Evolutionary conservation across 495 filamentous ascomycete species (phyloP).

Genomic region (Endocarpon pusillum): DNA sequence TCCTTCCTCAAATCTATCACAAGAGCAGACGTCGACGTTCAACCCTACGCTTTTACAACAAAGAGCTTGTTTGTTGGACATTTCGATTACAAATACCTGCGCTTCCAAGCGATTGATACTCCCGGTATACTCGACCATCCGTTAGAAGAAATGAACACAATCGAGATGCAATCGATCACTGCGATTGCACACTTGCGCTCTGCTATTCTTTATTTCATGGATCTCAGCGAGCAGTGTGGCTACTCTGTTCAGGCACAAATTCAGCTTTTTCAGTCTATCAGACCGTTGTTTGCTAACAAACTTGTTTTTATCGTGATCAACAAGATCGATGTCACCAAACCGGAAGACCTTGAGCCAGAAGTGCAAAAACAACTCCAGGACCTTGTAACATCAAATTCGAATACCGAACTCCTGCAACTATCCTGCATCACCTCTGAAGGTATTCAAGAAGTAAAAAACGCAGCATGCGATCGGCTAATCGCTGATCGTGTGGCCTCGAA

Average conservation of each 20-base stretch:
- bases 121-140: slow-evolving; percentile 96
- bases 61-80: slow-evolving; percentile 96
- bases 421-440: slow-evolving; percentile 94
- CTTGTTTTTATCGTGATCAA: slow-evolving; percentile 92
- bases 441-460: slow-evolving; percentile 85
- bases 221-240: slow-evolving; percentile 92
- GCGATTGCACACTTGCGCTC: slow-evolving; percentile 91
- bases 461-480: slow-evolving; percentile 81
- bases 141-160: slow-evolving; percentile 98
- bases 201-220: slow-evolving; percentile 95
- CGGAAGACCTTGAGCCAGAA: slow-evolving; percentile 74
- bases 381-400: slow-evolving; percentile 64
- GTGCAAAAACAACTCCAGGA: slow-evolving; percentile 59
- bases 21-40: slow-evolving; percentile 90
- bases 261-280: slow-evolving; percentile 84
- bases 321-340: slow-evolving; percentile 84
- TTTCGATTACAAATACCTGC: slow-evolving; percentile 96
- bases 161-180: slow-evolving; percentile 97
- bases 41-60: slow-evolving; percentile 97
- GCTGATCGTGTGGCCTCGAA: slow-evolving; percentile 89
- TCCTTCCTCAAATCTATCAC: slow-evolving; percentile 85
- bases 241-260: slow-evolving; percentile 87
- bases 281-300: slow-evolving; percentile 93
- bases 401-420: slow-evolving; percentile 78
- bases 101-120: slow-evolving; percentile 79